Evolutionary conservation across 495 filamentous ascomycete genomes (phyloP).

Genomic region (Daldinia loculata): DNA sequence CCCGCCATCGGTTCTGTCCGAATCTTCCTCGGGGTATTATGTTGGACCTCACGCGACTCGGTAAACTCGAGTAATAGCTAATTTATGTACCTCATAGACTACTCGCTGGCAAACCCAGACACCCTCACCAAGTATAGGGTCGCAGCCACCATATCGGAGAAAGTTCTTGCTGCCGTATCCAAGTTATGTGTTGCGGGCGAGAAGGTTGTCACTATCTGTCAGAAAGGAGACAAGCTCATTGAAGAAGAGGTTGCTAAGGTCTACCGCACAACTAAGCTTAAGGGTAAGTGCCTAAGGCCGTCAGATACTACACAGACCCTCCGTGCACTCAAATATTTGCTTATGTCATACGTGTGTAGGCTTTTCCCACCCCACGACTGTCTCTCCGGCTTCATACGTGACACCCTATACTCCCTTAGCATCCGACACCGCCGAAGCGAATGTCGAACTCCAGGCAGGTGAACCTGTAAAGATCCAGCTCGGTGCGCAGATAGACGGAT

Average conservation of each 20-base stretch:
- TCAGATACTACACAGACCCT: background rate
- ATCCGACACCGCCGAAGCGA: slow-evolving; percentile 85
- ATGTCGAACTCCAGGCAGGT: slow-evolving; percentile 76
- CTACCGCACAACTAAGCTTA: slow-evolving; percentile 98
- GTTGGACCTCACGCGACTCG: slow-evolving; percentile 26
- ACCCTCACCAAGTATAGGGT: slow-evolving; percentile 99
- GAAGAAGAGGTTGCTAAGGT: slow-evolving; percentile 94
- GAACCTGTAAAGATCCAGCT: slow-evolving; percentile 96
- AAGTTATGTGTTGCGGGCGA: slow-evolving; percentile 84
- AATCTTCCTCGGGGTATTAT: slow-evolving; percentile 17
- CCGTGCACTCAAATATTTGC: slow-evolving; percentile 13
- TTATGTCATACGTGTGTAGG: slow-evolving; percentile 58
- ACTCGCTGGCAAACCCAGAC: slow-evolving; percentile 94
- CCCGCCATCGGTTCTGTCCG: slow-evolving; percentile 27
- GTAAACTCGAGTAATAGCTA: slow-evolving; percentile 23
- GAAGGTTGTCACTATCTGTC: slow-evolving; percentile 91
- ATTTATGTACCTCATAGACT: slow-evolving; percentile 65
- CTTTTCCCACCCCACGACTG: slow-evolving; percentile 91
- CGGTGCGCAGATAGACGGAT: slow-evolving; percentile 97
- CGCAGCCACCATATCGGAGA: slow-evolving; percentile 92
- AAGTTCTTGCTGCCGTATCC: slow-evolving; percentile 85
- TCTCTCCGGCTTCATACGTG: slow-evolving; percentile 93
- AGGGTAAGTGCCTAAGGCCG: slow-evolving; percentile 65
- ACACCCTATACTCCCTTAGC: slow-evolving; percentile 95
- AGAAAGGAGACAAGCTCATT: slow-evolving; percentile 93